These are phyloP conservation scores for Cercospora sp. DNA, from an alignment of 2,329 filamentous ascomycete genomes.

Conservation along the genomic window DNA sequence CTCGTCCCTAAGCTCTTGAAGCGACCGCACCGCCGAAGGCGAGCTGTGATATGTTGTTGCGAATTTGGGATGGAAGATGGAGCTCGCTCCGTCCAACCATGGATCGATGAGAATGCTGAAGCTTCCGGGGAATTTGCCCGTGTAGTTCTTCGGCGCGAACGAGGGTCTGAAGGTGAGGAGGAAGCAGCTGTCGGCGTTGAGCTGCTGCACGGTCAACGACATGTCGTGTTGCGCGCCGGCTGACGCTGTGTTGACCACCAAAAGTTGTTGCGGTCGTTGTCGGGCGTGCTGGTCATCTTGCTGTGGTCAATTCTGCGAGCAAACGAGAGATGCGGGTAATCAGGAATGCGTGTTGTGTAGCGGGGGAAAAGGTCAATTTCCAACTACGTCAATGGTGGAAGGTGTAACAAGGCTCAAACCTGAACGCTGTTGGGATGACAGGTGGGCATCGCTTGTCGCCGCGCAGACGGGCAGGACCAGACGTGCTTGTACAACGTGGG, in stretches of 20 bases:
- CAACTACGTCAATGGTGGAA: constrained; percentile 3
- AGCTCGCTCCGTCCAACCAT: constrained; percentile 64
- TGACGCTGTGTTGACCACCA: neutral
- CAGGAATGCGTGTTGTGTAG: neutral
- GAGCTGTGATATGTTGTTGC: constrained; percentile 59
- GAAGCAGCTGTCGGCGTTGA: constrained; percentile 66
- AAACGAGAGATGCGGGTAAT: neutral
- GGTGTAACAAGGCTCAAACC: constrained; percentile 8
- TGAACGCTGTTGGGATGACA: constrained; percentile 5
- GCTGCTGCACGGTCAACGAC: constrained; percentile 63
- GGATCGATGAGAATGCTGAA: constrained; percentile 72
- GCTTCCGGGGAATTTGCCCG: constrained; percentile 47
- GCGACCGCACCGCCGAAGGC: constrained; percentile 58
- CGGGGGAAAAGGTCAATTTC: neutral
- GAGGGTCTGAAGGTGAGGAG: constrained; percentile 62
- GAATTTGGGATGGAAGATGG: constrained; percentile 61
- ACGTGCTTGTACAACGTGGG: neutral
- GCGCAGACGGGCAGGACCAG: neutral
- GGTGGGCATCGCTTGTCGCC: neutral
- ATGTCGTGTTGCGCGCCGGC: constrained; percentile 43
- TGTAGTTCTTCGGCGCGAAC: constrained; percentile 44
- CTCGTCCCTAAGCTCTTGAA: constrained; percentile 53
- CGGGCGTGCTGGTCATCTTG: constrained; percentile 13
- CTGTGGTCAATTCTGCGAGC: neutral
- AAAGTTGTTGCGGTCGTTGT: neutral